Evolutionary conservation across 345 rosid species (phyloP).

Genomic region (Ceriops zippeliana): DNA sequence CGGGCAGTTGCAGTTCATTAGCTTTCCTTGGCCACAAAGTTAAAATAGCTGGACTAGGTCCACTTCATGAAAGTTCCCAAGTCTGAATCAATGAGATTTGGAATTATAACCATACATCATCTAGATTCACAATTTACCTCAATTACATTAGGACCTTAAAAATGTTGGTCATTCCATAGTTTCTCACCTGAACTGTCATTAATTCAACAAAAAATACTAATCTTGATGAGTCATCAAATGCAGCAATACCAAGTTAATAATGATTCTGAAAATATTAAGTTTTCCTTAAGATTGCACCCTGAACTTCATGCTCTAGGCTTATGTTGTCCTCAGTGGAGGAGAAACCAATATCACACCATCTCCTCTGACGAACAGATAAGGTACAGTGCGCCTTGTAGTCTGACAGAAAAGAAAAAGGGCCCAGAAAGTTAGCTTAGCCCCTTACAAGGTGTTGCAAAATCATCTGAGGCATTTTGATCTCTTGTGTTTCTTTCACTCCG

Average conservation of each 20-base stretch:
- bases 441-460: not conserved
- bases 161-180: not conserved
- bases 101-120: not conserved
- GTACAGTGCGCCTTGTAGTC: conserved; percentile 80
- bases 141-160: not conserved
- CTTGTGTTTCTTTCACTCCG: too few species aligned
- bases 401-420: conserved; percentile 33
- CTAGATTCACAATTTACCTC: not conserved
- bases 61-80: not conserved
- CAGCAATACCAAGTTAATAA: not conserved
- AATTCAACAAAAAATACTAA: not conserved
- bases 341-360: conserved; percentile 98
- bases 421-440: not conserved
- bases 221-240: not conserved
- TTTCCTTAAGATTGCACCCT: not conserved
- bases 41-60: too few species aligned
- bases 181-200: not conserved
- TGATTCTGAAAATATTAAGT: not conserved
- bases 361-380: conserved; percentile 94
- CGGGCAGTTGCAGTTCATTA: not conserved
- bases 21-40: too few species aligned
- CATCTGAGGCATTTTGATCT: not conserved
- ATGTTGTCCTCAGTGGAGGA: conserved; percentile 91
- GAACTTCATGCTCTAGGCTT: conserved; percentile 21
- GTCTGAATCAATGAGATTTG: not conserved